These are phyloP conservation scores for Hymenoscyphus occultus DNA, from an alignment of 2,329 filamentous ascomycete species.

Conservation along the genomic window DNA sequence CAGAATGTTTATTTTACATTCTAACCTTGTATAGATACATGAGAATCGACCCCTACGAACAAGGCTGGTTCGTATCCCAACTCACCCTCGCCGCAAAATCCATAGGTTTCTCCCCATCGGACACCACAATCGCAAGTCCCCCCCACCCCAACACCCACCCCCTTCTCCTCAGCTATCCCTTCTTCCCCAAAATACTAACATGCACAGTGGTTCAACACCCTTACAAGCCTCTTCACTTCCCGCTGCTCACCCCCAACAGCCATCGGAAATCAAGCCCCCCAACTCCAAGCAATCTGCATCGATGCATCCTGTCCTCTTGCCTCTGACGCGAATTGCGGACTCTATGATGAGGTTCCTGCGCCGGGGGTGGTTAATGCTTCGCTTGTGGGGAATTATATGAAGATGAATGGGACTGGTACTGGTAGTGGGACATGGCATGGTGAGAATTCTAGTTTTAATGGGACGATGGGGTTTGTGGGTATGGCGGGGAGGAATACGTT, in stretches of 20 bases:
- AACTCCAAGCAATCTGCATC: neutral
- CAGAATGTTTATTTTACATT: no score
- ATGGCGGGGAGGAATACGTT: neutral
- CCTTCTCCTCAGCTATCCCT: neutral
- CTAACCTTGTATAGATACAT: slow-evolving; percentile 48
- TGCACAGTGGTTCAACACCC: slow-evolving; percentile 7
- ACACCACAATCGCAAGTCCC: slow-evolving; percentile 1
- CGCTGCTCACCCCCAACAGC: slow-evolving; percentile 1
- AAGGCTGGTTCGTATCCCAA: slow-evolving; percentile 51
- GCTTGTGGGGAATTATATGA: slow-evolving; percentile 5
- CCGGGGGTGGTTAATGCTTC: slow-evolving; percentile 2
- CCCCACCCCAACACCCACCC: neutral
- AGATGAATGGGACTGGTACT: neutral
- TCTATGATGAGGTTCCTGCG: neutral
- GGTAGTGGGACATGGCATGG: no score
- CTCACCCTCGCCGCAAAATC: slow-evolving; percentile 37
- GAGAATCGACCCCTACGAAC: slow-evolving; percentile 47
- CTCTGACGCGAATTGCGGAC: neutral
- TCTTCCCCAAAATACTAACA: neutral
- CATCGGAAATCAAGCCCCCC: neutral
- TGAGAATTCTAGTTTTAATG: neutral
- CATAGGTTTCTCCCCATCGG: slow-evolving; percentile 1
- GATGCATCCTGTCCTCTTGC: slow-evolving; percentile 4
- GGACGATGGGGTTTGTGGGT: neutral
- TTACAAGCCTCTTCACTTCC: neutral